Evolutionary conservation across 139 green algal species (phyloP), one percentile per base, ranked within the genome.

Genomic region (Coccomyxa sp.): DNA sequence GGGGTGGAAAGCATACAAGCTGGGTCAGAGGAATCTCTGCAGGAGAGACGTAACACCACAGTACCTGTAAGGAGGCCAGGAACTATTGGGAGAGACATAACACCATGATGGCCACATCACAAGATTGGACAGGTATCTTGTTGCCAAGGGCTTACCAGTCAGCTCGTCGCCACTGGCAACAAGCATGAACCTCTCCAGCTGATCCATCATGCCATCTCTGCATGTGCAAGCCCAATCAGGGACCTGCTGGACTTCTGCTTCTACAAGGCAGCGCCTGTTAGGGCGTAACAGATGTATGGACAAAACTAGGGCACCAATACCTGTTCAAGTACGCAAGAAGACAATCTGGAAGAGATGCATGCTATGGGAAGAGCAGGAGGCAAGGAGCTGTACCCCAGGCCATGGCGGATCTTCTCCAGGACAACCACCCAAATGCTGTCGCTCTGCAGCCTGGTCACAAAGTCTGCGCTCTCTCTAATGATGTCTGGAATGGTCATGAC

Each of bases 391-490:
- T 75, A 94, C 89, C 92, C 92, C 6, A 97, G 78, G 2, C 93
- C 93, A 39, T 85, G 73, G 2, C 93, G 83, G 87, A 94, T 94
- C 82, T 98, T 98, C 79, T 97, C 90, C 55, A 97, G 83, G 35
- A 93, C 89, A 58, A 93, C 88, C 38, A 94, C 90, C 92, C 92
- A 98, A 55, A 98, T 89, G 84, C 95, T 96, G 72, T 98, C 94
- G n/a, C 83, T 93, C 81, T 98, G 91, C 34, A 98, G 85, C 18
- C 93, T 79, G 18, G 81, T 84, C 10, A 98, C 88, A 82, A 98
- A 96, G 85, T 97, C 94, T 8, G 88, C 88, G 0, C 89, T 92
- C 84, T 98, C 94, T 6, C 87, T 85, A 29, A 94, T 91, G 69
- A 98, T 93, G 81, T 95, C 91, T 5, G 94, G 94, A 44, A 97